A percentile compares a stretch with the other conserved stretches of the same genome.
Evolutionary conservation across 2,329 filamentous ascomycete species (phyloP).

Genomic region (Claviceps arundinis): DNA sequence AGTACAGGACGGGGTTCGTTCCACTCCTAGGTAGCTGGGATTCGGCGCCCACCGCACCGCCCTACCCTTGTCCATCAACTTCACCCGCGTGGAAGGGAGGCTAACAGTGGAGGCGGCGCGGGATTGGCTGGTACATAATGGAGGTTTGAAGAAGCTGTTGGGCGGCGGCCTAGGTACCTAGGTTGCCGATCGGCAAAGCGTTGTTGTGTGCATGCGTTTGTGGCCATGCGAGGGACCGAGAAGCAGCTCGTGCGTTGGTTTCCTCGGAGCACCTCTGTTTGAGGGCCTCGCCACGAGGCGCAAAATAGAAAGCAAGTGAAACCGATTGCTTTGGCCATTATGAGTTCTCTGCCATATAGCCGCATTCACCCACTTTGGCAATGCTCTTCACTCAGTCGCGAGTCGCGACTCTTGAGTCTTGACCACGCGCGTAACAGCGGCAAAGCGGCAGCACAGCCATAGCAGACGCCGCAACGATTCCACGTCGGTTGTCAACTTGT

Average conservation of each 20-base stretch:
- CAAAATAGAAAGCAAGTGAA: constrained; percentile 2
- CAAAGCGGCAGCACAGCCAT: not conserved
- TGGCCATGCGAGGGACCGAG: not conserved
- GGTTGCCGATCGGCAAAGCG: not conserved
- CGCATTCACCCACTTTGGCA: not conserved
- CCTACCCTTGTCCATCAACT: not conserved
- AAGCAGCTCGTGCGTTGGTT: constrained; percentile 4
- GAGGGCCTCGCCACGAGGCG: not conserved
- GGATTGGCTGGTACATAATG: constrained; percentile 1
- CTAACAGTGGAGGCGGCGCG: not conserved
- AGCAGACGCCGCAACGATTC: not conserved
- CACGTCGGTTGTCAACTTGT: not conserved
- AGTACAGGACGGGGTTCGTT: not conserved
- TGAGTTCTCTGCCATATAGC: not conserved
- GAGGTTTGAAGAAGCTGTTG: constrained; percentile 1
- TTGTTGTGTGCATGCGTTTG: not conserved
- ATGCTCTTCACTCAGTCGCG: not conserved
- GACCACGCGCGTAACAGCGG: not conserved
- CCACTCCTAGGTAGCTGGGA: not conserved
- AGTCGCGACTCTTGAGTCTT: not conserved
- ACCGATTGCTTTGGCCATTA: constrained; percentile 3
- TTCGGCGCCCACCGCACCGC: not conserved
- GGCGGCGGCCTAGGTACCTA: not conserved
- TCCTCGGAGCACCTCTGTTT: not conserved
- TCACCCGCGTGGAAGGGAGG: not conserved